These are phyloP conservation scores for Kalanchoe fedtschenkoi DNA, from an alignment of 164 flowering plant genomes.

Conservation along the genomic window DNA sequence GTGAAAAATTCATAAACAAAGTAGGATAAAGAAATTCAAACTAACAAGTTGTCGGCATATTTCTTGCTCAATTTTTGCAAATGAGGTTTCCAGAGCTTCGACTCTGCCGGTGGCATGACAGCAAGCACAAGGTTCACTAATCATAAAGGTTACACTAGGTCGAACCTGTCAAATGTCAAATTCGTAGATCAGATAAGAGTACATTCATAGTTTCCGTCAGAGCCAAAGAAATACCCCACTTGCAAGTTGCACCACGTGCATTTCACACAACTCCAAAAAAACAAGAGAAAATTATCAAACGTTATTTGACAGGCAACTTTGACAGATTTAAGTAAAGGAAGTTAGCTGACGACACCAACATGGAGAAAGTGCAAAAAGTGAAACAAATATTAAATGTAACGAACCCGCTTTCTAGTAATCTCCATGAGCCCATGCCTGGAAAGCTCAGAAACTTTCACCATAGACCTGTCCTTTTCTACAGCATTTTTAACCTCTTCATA, in stretches of 20 bases:
- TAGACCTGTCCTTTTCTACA: slow-evolving; percentile 78
- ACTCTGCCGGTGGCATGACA: slow-evolving; percentile 93
- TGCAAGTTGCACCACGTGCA: slow-evolving; percentile 5
- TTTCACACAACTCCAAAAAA: slow-evolving; percentile 10
- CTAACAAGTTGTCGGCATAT: slow-evolving; percentile 79
- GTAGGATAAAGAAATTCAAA: background rate
- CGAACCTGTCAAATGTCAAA: slow-evolving; percentile 58
- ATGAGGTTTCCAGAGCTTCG: slow-evolving; percentile 86
- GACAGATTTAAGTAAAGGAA: background rate
- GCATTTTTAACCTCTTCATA: slow-evolving; percentile 90
- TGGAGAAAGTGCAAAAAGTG: background rate
- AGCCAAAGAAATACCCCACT: too few species aligned
- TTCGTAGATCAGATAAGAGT: background rate
- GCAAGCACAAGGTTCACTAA: slow-evolving; percentile 86
- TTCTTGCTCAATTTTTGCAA: slow-evolving; percentile 89
- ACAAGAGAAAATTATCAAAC: slow-evolving; percentile 13
- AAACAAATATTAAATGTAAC: background rate
- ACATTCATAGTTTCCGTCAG: background rate
- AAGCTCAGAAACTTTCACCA: slow-evolving; percentile 73
- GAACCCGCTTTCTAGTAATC: slow-evolving; percentile 93
- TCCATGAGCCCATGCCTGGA: slow-evolving; percentile 97
- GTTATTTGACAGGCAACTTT: background rate
- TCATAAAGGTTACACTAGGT: slow-evolving; percentile 94
- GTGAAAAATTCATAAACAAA: background rate
- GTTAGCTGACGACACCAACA: background rate